Percentiles rank a stretch among this genome's conserved stretches.
phyloP scores from a whole-genome alignment of 2,329 filamentous ascomycete species.

The Penicillium sp. region DNA sequence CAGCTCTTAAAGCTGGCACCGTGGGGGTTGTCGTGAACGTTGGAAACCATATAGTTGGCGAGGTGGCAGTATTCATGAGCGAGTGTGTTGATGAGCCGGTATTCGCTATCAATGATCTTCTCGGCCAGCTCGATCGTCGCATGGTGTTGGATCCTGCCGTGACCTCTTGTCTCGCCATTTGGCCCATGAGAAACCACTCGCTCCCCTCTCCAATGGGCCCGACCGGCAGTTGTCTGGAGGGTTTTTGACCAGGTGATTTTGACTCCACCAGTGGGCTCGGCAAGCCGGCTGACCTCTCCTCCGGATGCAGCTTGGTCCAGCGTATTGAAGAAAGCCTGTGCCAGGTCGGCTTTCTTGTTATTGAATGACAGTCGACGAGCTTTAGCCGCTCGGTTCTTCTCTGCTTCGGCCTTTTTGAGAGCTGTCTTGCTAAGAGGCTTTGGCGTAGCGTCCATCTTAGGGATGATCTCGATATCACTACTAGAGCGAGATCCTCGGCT shows the following conservation, averaged over 20 bases:
- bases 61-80: constrained; percentile 97
- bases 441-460: constrained; percentile 4
- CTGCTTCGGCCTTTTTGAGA: constrained; percentile 40
- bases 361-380: constrained; percentile 56
- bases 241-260: constrained; percentile 63
- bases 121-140: constrained; percentile 85
- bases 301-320: constrained; percentile 56
- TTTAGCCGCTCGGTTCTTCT: constrained; percentile 37
- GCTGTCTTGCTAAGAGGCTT: constrained; percentile 40
- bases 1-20: constrained; percentile 82
- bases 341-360: constrained; percentile 54
- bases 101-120: constrained; percentile 78
- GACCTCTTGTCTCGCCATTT: not conserved
- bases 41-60: constrained; percentile 84
- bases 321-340: constrained; percentile 56
- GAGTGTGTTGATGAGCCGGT: constrained; percentile 83
- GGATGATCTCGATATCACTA: constrained; percentile 17
- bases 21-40: constrained; percentile 74
- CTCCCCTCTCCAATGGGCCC: constrained; percentile 71
- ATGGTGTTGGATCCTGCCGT: constrained; percentile 52
- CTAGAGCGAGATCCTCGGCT: constrained; percentile 24
- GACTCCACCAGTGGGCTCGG: constrained; percentile 58
- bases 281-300: constrained; percentile 51
- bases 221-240: constrained; percentile 62
- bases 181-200: constrained; percentile 4